Evolutionary conservation across 768 basidiomycete species (phyloP).

Genomic region (Myochromella boudieri): DNA sequence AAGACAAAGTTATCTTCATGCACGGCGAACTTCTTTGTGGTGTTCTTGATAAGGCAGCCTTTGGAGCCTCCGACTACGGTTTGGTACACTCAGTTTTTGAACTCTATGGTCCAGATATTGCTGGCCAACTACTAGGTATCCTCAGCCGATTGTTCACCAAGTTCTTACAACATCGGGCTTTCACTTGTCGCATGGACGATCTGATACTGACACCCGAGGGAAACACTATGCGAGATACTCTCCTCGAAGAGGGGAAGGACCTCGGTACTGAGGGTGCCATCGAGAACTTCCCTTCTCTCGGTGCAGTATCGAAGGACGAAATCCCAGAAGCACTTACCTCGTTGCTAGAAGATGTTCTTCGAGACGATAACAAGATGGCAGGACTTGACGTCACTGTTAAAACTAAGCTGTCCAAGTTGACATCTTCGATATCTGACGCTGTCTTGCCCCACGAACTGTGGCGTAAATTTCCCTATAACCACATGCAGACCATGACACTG

Average conservation of each 20-base stretch:
- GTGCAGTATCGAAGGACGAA: constrained; percentile 48
- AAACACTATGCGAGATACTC: constrained; percentile 62
- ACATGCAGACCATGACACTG: constrained; percentile 99
- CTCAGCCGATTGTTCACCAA: constrained; percentile 95
- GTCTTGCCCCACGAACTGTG: constrained; percentile 85
- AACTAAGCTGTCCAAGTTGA: constrained; percentile 80
- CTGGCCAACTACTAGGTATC: constrained; percentile 89
- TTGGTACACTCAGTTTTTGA: constrained; percentile 97
- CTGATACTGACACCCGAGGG: constrained; percentile 84
- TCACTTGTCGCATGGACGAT: constrained; percentile 99
- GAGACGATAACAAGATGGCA: constrained; percentile 97
- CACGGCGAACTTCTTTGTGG: constrained; percentile 93
- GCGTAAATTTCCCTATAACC: constrained; percentile 94
- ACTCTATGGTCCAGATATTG: constrained; percentile 85
- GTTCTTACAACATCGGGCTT: constrained; percentile 94
- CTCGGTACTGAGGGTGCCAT: constrained; percentile 88
- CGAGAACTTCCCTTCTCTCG: constrained; percentile 84
- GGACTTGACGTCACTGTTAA: constrained; percentile 93
- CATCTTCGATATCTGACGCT: constrained; percentile 84
- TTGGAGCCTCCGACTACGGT: constrained; percentile 94
- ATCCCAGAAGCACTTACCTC: constrained; percentile 54
- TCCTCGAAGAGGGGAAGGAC: constrained; percentile 65
- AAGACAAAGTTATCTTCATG: constrained; percentile 87
- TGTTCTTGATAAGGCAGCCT: constrained; percentile 95
- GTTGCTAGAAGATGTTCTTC: constrained; percentile 87